Evolutionary conservation across 257 asterid genomes (phyloP).

Genomic region (Plantago ovata): DNA sequence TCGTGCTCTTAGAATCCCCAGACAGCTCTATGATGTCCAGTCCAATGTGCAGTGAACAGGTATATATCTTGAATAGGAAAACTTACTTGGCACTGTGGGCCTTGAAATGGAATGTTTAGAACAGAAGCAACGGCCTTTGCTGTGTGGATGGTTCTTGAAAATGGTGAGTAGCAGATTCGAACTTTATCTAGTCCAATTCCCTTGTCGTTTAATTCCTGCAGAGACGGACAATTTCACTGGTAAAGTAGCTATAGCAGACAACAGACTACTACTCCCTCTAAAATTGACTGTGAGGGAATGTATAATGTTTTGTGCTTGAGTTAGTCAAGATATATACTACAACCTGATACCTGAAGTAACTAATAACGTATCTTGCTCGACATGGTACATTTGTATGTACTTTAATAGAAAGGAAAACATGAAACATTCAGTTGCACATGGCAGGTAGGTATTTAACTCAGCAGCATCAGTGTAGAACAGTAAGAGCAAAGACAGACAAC

Average conservation of each 20-base stretch:
- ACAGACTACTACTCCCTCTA: no score
- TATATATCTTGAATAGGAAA: slow-evolving; percentile 9
- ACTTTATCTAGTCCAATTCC: slow-evolving; percentile 47
- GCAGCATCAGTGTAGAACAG: no score
- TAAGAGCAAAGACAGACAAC: not conserved
- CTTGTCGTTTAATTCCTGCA: slow-evolving; percentile 58
- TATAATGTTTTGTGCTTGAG: no score
- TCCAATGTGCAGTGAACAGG: not conserved
- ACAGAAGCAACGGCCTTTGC: slow-evolving; percentile 76
- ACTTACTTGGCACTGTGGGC: slow-evolving; percentile 69
- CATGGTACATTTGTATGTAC: no score
- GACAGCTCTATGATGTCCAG: not conserved
- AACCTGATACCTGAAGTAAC: no score
- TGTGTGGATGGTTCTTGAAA: slow-evolving; percentile 87
- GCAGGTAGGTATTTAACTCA: no score
- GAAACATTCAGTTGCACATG: no score
- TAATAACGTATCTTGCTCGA: no score
- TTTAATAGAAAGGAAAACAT: not conserved
- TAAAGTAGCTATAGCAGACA: not conserved
- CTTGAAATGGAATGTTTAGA: slow-evolving; percentile 64
- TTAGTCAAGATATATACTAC: no score
- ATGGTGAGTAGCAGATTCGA: slow-evolving; percentile 91
- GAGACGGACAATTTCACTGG: slow-evolving; percentile 1
- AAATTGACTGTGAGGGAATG: no score
- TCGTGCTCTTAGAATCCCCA: no score